These are phyloP conservation scores for Erythrobasidium yunnanense DNA, from an alignment of 768 basidiomycete species.

Conservation along the genomic window DNA sequence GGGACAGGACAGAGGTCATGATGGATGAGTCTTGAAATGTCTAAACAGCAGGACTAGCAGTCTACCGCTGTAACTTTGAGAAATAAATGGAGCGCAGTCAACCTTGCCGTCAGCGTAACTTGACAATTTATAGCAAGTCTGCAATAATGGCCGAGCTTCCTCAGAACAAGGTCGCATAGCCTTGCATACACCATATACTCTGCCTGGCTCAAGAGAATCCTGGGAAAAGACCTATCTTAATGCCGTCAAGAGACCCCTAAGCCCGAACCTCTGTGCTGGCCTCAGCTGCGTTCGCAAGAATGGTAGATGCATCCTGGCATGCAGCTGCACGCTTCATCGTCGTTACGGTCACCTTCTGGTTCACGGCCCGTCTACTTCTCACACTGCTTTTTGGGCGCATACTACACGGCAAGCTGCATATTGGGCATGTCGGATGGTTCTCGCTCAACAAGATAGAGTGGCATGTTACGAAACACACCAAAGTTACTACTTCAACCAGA, in stretches of 20 bases:
- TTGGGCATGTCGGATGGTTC: constrained; percentile 20
- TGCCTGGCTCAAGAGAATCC: no score
- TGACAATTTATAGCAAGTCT: no score
- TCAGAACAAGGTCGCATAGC: no score
- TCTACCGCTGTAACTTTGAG: constrained; percentile 7
- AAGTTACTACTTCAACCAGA: not conserved
- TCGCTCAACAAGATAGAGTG: constrained; percentile 25
- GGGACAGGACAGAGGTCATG: constrained; percentile 18
- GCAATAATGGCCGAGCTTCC: no score
- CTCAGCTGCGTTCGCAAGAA: not conserved
- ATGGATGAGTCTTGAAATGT: not conserved
- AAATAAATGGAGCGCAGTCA: not conserved
- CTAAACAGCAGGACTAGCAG: constrained; percentile 23
- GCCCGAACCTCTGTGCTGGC: no score
- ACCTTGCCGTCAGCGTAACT: not conserved
- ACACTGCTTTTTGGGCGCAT: constrained; percentile 23
- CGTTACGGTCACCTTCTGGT: not conserved
- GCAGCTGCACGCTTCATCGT: not conserved
- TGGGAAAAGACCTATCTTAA: no score
- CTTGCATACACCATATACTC: no score
- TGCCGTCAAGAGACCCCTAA: no score
- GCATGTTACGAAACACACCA: not conserved
- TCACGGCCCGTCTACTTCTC: constrained; percentile 7
- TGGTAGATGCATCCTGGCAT: not conserved
- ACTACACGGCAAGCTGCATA: constrained; percentile 2